Evolutionary conservation across 345 rosid species (phyloP).

Genomic region (Salix brachista): DNA sequence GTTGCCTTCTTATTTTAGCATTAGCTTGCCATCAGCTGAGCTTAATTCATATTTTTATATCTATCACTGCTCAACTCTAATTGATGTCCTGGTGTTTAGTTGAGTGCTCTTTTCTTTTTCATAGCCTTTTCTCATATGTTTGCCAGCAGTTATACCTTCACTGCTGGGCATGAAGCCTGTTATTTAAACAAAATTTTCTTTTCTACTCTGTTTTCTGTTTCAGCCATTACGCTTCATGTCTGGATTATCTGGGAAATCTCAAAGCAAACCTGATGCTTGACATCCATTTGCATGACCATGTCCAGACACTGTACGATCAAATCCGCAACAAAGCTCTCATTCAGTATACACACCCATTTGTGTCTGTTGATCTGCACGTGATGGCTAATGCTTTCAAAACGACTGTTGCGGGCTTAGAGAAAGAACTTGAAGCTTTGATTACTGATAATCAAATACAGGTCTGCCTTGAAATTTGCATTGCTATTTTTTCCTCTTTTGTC

Average conservation of each 20-base stretch:
- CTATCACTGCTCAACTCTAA: background rate
- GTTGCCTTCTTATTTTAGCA: background rate
- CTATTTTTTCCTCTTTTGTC: background rate
- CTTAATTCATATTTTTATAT: background rate
- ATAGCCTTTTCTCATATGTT: background rate
- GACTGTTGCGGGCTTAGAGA: conserved; percentile 71
- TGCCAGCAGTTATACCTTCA: background rate
- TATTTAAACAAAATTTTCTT: background rate
- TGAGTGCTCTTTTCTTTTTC: background rate
- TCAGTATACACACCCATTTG: conserved; percentile 96
- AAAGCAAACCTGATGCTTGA: conserved; percentile 80
- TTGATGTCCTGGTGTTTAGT: background rate
- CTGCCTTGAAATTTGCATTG: background rate
- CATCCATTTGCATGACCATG: conserved; percentile 88
- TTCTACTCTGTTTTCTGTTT: conserved; percentile 14
- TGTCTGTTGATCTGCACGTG: conserved; percentile 88
- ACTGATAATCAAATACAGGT: conserved; percentile 98
- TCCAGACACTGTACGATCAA: conserved; percentile 82
- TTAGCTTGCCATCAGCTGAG: background rate
- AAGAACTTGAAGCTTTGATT: conserved; percentile 87
- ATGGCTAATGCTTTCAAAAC: conserved; percentile 99
- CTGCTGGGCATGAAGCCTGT: background rate
- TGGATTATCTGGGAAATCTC: conserved; percentile 86
- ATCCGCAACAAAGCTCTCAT: conserved; percentile 92
- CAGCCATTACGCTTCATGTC: conserved; percentile 93